A percentile compares a stretch with the other conserved stretches of the same genome.
phyloP scores from a whole-genome alignment of 768 basidiomycete genomes.

The Heimioporus sp. region DNA sequence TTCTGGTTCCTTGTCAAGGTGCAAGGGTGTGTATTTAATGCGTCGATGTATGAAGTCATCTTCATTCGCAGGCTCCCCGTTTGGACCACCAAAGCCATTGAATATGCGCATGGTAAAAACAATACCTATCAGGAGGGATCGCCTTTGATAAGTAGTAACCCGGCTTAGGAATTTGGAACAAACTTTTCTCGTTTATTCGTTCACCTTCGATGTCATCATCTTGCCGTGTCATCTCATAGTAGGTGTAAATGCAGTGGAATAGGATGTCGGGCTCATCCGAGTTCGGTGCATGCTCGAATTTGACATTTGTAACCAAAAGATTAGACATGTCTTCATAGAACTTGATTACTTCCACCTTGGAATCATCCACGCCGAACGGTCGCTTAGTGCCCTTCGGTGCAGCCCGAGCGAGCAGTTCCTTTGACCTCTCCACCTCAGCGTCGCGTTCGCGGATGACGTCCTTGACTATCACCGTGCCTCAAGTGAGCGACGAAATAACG shows the following conservation, averaged over 20 bases:
- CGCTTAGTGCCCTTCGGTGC: slow-evolving; percentile 37
- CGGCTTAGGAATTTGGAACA: not conserved
- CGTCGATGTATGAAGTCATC: slow-evolving; percentile 33
- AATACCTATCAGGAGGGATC: slow-evolving; percentile 42
- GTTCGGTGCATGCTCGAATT: slow-evolving; percentile 35
- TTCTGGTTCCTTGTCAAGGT: slow-evolving; percentile 58
- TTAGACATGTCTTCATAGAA: slow-evolving; percentile 90
- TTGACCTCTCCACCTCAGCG: slow-evolving; percentile 58
- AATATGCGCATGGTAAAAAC: slow-evolving; percentile 57
- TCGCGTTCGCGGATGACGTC: slow-evolving; percentile 55
- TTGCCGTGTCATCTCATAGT: slow-evolving; percentile 33
- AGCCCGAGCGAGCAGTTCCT: slow-evolving; percentile 40
- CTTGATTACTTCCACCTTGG: slow-evolving; percentile 57
- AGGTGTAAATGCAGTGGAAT: slow-evolving; percentile 68
- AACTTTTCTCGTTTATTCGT: slow-evolving; percentile 33
- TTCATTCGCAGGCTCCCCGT: slow-evolving; percentile 31
- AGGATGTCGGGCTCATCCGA: slow-evolving; percentile 49
- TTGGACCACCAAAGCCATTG: slow-evolving; percentile 33
- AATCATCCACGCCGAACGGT: slow-evolving; percentile 45
- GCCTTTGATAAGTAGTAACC: slow-evolving; percentile 3
- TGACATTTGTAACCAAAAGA: slow-evolving; percentile 64
- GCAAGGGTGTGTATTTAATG: slow-evolving; percentile 56
- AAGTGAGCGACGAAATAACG: slow-evolving; percentile 1
- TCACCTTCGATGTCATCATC: slow-evolving; percentile 34
- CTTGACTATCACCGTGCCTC: slow-evolving; percentile 38